Base-by-base conservation (phyloP, 345 rosid genomes). In the Schrenkiella parvula region DNA sequence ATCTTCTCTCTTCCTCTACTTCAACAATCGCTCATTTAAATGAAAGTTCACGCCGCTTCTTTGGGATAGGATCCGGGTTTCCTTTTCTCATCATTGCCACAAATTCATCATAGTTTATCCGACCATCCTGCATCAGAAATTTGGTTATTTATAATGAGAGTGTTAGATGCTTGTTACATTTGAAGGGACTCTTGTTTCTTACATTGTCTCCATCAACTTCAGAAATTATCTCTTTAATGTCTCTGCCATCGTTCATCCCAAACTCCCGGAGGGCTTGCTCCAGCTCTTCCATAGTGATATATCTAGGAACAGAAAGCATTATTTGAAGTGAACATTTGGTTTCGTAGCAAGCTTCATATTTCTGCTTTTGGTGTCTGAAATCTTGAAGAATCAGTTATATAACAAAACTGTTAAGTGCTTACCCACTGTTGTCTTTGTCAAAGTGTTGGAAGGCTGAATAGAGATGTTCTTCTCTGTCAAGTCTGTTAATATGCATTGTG, bases 1-100 rank as follows among this genome's bases (percentile, higher is more conserved):
- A 53, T 62, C 19, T 14, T 8, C 68, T 53, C 55, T 54, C 79
- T 51, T 64, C 68, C 70, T 78, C 82, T 67, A 68, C 48, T 31
- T 75, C 64, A 31, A 55, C 37, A 12, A 0, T 39, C 28, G 1
- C 14, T 52, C 41, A 46, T 84, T 78, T 78, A 43, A 82, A 70
- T 51, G 84, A 76, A 17, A 79, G 75, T 6, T 89, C 90, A 13
- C 99, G 97, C 66, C 99, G 82, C 82, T 91, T 95, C 83, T 91
- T 95, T 18, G 90, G 91, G 62, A 86, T 81, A 2, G 85, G 86
- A 59, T 89, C 96, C 0, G 88, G 90, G 74, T 87, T 95, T 70
- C 96, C 99, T 88, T 91, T 95, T 78, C 84, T 84, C 99, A 95
- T 95, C 97, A 95, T 95, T 2, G 96, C 95, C 69, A 88, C 97